A percentile compares a stretch with the other conserved stretches of the same genome.
phyloP scores from a whole-genome alignment of 768 basidiomycete species.

The Mycena rosella region DNA sequence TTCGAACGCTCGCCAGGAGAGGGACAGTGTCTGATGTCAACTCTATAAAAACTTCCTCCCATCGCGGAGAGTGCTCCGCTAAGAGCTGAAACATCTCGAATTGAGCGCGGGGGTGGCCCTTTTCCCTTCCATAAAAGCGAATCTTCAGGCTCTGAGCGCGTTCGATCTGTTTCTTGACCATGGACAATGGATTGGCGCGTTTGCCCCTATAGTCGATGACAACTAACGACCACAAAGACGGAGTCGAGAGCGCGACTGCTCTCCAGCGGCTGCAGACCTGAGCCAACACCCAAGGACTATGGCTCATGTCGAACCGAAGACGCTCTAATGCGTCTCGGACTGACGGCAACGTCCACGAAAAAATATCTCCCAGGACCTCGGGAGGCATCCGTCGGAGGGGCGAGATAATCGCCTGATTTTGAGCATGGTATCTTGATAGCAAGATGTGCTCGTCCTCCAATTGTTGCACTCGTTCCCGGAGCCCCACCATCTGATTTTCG shows the following conservation, averaged over 20 bases:
- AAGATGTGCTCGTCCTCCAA: background rate
- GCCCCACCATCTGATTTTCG: background rate
- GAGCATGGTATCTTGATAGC: background rate
- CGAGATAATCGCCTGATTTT: slow-evolving; percentile 2
- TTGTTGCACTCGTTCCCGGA: background rate
- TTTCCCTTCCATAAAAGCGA: background rate
- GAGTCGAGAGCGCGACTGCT: too few relatives aligned
- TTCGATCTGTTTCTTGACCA: background rate
- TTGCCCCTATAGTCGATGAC: background rate
- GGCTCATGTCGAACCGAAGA: background rate
- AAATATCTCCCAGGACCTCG: too few relatives aligned
- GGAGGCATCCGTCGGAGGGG: slow-evolving; percentile 6
- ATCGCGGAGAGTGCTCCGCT: background rate
- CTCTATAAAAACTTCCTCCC: background rate
- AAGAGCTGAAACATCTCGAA: background rate
- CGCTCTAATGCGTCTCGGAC: background rate
- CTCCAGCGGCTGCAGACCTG: slow-evolving; percentile 15
- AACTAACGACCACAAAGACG: slow-evolving; percentile 8
- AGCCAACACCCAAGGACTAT: slow-evolving; percentile 11
- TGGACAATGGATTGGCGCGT: background rate
- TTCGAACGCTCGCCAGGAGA: background rate
- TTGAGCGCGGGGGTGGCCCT: background rate
- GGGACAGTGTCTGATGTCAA: background rate
- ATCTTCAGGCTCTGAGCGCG: background rate
- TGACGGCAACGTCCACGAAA: slow-evolving; percentile 7